Conservation (phyloP, 805 yeast species). For the Saccharomyces eubayanus region DNA sequence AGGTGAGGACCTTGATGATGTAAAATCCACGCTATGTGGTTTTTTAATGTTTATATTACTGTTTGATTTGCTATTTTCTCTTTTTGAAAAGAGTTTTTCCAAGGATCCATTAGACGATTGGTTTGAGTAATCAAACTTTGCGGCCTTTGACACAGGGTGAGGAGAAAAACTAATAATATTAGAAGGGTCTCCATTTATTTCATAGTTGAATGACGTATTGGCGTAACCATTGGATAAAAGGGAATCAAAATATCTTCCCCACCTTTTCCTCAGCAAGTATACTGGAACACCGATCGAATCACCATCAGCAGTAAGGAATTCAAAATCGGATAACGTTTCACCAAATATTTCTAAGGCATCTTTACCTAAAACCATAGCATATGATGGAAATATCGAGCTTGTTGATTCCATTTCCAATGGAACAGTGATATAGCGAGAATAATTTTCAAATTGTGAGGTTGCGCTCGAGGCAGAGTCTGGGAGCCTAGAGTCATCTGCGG, state of each 20-base stretch:
- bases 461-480: conserved; percentile 11
- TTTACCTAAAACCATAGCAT: conserved; percentile 70
- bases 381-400: conserved; percentile 58
- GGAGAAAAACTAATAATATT: conserved; percentile 13
- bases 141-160: conserved; percentile 2
- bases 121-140: background rate
- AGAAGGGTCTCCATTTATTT: conserved; percentile 11
- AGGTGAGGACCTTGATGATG: background rate
- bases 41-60: background rate
- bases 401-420: conserved; percentile 3
- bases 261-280: conserved; percentile 54
- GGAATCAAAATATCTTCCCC: conserved; percentile 67
- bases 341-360: conserved; percentile 64
- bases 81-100: background rate
- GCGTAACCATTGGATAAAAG: conserved; percentile 58
- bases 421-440: conserved; percentile 67
- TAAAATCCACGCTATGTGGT: background rate
- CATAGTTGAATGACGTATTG: conserved; percentile 36
- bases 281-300: conserved; percentile 55
- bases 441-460: conserved; percentile 46
- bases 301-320: conserved; percentile 60
- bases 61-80: background rate
- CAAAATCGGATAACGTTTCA: conserved; percentile 59
- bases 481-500: background rate
- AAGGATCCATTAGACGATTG: background rate